A percentile compares a stretch with the other conserved stretches of the same genome.
phyloP scores from a whole-genome alignment of 352 stramenopile species.

The Phytophthora tubulina region DNA sequence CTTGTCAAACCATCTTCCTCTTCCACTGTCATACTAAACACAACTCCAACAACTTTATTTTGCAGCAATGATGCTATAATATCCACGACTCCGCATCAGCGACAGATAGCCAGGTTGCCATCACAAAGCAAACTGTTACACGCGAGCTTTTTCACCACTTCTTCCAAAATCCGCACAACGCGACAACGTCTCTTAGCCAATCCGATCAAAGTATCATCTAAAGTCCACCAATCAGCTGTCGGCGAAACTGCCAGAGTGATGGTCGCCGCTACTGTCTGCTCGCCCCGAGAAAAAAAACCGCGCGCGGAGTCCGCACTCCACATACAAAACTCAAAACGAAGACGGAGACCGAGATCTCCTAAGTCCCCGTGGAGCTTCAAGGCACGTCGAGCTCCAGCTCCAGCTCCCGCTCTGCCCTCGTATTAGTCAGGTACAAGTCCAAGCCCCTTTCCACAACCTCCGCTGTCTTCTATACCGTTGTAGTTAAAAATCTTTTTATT shows the following conservation, averaged over 20 bases:
- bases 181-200: slow-evolving; percentile 22
- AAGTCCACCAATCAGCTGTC: slow-evolving; percentile 12
- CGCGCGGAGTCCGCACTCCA: not conserved
- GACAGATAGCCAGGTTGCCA: no score
- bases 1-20: not conserved
- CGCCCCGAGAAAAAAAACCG: slow-evolving; percentile 2
- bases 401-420: not conserved
- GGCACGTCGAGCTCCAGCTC: not conserved
- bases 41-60: not conserved
- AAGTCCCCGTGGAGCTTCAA: not conserved
- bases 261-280: slow-evolving; percentile 19
- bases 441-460: not conserved
- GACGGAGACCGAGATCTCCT: slow-evolving; percentile 21
- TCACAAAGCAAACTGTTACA: not conserved
- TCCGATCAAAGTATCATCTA: slow-evolving; percentile 14
- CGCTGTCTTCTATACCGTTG: not conserved
- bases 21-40: not conserved
- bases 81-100: no score
- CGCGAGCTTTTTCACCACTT: slow-evolving; percentile 4
- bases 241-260: slow-evolving; percentile 28
- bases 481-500: not conserved
- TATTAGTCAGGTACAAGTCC: slow-evolving; percentile 7
- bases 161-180: slow-evolving; percentile 9
- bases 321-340: slow-evolving; percentile 36
- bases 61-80: not conserved